Evolutionary conservation across 306 rosid genomes (phyloP).

Genomic region (Vigna angularis): DNA sequence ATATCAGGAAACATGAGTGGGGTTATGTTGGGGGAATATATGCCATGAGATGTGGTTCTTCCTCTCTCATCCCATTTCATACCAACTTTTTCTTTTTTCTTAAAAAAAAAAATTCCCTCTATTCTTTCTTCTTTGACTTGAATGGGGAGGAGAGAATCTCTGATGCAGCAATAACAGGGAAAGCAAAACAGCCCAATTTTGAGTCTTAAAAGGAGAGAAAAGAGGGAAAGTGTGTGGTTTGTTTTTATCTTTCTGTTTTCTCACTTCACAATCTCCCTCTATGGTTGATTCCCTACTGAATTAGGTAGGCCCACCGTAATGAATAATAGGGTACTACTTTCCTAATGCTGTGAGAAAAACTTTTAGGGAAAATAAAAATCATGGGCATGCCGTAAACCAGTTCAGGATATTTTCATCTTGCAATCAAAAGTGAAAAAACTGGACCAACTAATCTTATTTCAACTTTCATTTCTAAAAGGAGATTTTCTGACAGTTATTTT

Average conservation of each 20-base stretch:
- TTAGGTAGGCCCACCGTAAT: constrained; percentile 66
- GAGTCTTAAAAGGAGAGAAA: constrained; percentile 94
- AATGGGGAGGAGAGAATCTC: constrained; percentile 85
- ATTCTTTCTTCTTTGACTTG: constrained; percentile 83
- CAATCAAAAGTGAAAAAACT: constrained; percentile 59
- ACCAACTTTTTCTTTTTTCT: constrained; percentile 52
- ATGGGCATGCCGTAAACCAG: constrained; percentile 45
- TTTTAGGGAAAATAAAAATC: constrained; percentile 35
- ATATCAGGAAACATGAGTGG: constrained; percentile 96
- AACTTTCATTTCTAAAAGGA: constrained; percentile 14
- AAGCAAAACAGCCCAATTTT: constrained; percentile 69
- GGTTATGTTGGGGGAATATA: constrained; percentile 94
- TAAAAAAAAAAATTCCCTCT: constrained; percentile 10
- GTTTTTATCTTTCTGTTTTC: constrained; percentile 90
- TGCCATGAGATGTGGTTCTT: constrained; percentile 80
- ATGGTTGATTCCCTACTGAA: constrained; percentile 72
- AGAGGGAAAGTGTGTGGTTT: constrained; percentile 88
- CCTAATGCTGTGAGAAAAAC: constrained; percentile 58
- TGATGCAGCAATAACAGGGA: constrained; percentile 72
- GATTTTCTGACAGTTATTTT: constrained; percentile 3
- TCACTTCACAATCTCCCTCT: constrained; percentile 52
- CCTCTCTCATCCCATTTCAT: constrained; percentile 63
- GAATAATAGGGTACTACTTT: constrained; percentile 73
- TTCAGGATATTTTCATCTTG: constrained; percentile 60
- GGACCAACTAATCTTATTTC: constrained; percentile 44